Evolutionary conservation across 192 early-diverging fungal species (phyloP), one percentile per base, ranked within the genome.

Genomic region (Podila minutissima): DNA sequence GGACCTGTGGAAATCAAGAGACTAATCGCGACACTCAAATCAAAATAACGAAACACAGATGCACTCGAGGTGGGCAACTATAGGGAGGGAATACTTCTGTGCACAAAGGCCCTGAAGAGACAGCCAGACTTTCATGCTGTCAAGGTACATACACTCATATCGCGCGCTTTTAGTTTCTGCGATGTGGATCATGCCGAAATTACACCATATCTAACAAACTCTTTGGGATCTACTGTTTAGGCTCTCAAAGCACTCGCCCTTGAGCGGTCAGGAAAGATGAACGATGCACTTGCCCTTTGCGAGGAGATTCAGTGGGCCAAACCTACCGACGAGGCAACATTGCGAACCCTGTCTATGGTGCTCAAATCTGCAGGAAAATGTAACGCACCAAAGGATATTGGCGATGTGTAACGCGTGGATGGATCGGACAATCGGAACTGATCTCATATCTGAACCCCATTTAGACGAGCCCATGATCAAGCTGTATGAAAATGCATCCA

Each of bases 211-310:
- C 48, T 29, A 37, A 28, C 60, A 28, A 48, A 26, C 6, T 32
- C 35, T 61, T 38, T 76, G 41, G 49, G 5, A 29, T 57, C 20
- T 20, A 11, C n/a, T 13, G 9, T 62, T 26, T 76, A 94, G 89
- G 91, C 94, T 0, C 74, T 95, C 46, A 96, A 95, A 83, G 91
- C 92, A 20, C 84, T 95, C 41, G 87, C 88, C 0, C 75, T 96
- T 60, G 89, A 89, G 33, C 83, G 91, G 20, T 74, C 83, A 7
- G 95, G 93, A 31, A 85, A 86, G 61, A 67, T 79, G 22, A 86
- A 93, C 5, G 93, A 94, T 55, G 93, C 92, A 0, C 61, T 87
- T 41, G 74, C 77, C 13, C 63, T 95, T n/a, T 92, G 89, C 19
- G 72, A 86, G 13, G 85, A 92, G 63, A 87, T 96, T 4, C 88